phyloP scores from a whole-genome alignment of 176 grass and related monocot genomes.

The Saccharum officinarum region DNA sequence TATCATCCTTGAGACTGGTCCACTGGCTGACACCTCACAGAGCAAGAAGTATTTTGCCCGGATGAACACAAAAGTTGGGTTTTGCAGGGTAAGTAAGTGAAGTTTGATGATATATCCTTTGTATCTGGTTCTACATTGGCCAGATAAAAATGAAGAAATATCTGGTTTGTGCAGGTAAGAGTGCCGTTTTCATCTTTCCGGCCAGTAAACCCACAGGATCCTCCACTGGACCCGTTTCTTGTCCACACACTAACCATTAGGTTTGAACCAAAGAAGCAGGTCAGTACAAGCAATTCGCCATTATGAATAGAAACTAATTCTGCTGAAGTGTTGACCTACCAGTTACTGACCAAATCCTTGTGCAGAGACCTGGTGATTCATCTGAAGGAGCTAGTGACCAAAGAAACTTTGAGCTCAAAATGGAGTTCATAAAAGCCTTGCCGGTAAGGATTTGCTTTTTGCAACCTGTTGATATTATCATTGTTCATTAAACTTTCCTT shows the following conservation, averaged over 20 bases:
- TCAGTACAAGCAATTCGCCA: constrained; percentile 17
- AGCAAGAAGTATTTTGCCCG: constrained; percentile 94
- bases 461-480: not conserved
- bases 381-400: constrained; percentile 67
- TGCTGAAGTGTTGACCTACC: not conserved
- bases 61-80: constrained; percentile 95
- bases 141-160: not conserved
- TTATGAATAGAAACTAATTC: not conserved
- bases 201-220: constrained; percentile 86
- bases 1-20: constrained; percentile 95
- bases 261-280: constrained; percentile 95
- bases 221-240: constrained; percentile 92
- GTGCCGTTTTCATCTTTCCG: constrained; percentile 92
- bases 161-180: constrained; percentile 66
- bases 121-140: not conserved
- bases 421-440: constrained; percentile 96
- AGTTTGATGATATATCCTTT: constrained; percentile 13
- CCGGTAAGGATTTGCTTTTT: constrained; percentile 65
- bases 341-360: constrained; percentile 14
- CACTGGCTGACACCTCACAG: constrained; percentile 88
- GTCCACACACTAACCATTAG: constrained; percentile 96
- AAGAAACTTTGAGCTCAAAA: constrained; percentile 87
- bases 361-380: constrained; percentile 83
- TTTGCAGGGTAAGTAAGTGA: constrained; percentile 86
- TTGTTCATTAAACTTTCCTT: not conserved